These are phyloP conservation scores for Leccinellum albellum DNA, from an alignment of 768 basidiomycete species.

Conservation along the genomic window DNA sequence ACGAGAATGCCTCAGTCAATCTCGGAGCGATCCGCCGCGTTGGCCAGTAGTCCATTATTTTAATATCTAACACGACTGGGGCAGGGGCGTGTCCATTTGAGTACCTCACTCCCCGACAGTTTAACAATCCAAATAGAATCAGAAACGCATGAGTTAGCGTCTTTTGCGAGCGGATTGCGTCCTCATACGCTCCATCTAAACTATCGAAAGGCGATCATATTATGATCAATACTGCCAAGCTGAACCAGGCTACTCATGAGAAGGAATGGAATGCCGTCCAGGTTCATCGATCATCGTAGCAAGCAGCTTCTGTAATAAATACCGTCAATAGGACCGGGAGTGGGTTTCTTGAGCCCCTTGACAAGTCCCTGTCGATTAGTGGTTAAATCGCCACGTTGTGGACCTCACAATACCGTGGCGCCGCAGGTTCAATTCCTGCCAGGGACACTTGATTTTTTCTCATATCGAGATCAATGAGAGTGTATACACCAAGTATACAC, in stretches of 20 bases:
- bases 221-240: background rate
- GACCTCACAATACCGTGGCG: slow-evolving; percentile 33
- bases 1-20: too few relatives aligned
- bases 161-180: background rate
- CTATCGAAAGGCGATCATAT: background rate
- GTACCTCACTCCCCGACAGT: background rate
- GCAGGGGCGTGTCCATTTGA: background rate
- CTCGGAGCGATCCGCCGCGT: too few relatives aligned
- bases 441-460: slow-evolving; percentile 28
- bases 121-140: background rate
- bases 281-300: too few relatives aligned
- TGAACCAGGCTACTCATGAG: too few relatives aligned
- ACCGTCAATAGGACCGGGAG: background rate
- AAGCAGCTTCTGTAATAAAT: background rate
- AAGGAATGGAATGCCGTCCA: too few relatives aligned
- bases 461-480: too few relatives aligned
- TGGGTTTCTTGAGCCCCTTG: slow-evolving; percentile 15
- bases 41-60: background rate
- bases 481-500: too few relatives aligned
- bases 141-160: background rate
- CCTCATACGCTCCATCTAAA: background rate
- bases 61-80: too few relatives aligned
- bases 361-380: slow-evolving; percentile 41
- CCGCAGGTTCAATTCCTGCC: slow-evolving; percentile 37
- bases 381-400: slow-evolving; percentile 43